Evolutionary conservation across 805 yeast genomes (phyloP).

Genomic region (Schizosaccharomyces osmophilus): DNA sequence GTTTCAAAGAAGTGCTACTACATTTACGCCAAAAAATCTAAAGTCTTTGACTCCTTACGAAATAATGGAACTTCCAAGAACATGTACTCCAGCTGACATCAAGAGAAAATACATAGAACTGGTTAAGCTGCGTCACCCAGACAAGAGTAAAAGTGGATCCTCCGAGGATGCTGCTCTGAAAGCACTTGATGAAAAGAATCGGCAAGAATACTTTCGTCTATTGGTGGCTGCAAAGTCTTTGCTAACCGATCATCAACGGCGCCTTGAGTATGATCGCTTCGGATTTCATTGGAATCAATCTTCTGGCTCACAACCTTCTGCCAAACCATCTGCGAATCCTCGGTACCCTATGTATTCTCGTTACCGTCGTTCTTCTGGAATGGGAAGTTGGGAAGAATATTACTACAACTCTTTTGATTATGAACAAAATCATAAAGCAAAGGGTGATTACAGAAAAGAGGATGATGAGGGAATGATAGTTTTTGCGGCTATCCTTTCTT

Average conservation of each 20-base stretch:
- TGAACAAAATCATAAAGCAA: background rate
- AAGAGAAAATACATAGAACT: background rate
- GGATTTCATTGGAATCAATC: background rate
- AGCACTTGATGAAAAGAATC: background rate
- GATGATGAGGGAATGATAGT: background rate
- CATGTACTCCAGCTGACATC: background rate
- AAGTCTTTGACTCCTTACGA: background rate
- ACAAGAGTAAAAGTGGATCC: background rate
- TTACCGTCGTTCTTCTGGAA: background rate
- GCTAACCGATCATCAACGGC: background rate
- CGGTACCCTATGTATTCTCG: background rate
- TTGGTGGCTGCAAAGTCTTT: background rate
- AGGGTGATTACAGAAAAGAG: background rate
- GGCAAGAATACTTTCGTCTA: background rate
- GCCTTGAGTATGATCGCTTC: background rate
- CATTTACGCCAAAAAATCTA: background rate
- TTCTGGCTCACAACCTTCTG: background rate
- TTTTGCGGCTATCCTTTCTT: background rate
- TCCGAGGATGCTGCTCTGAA: background rate
- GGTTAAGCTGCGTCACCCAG: background rate
- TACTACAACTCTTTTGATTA: background rate
- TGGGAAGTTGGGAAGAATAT: background rate
- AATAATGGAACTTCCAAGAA: background rate
- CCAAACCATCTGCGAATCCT: background rate
- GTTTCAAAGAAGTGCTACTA: background rate